Evolutionary conservation across 495 filamentous ascomycete genomes (phyloP), one percentile per base, ranked within the genome.

Genomic region (Xylaria castorea): DNA sequence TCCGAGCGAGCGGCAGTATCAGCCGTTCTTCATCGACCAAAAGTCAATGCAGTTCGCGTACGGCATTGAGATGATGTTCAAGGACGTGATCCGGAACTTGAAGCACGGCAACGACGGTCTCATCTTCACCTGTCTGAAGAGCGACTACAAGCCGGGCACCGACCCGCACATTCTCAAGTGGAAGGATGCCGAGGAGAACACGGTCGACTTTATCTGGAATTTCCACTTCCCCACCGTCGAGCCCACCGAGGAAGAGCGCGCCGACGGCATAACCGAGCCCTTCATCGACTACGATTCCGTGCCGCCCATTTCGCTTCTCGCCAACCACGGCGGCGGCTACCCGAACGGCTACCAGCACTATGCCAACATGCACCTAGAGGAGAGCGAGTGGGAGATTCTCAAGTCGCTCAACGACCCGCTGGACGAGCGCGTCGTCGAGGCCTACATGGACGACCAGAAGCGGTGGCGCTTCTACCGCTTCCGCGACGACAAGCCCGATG

Each of bases 101-200:
- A 91, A 89, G 72, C 96, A 99, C 78, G 93, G 96, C 44, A 98
- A 97, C 76, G 96, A 99, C 81, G 96, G 96, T 36, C 87, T 99
- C 25, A 97, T 99, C 78, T 99, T 99, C 84, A 98, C 96, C 44
- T 97, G 95, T 79, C 90, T 93, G 68, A 91, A 87, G 73, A 92
- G 91, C 38, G 89, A 92, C 1, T 99, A 99, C 84, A 89, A 90
- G 74, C 91, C 91, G 68, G 96, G 96, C 74, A 98, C 96, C 8
- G 96, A 99, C 80, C 88, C 89, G 51, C 91, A 95, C 76, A 98
- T 97, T 73, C 85, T 99, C 30, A 99, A 99, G 82, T 99, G 96
- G 96, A 99, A 99, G 79, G 93, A 95, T 1, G 91, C 91, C 5
- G 82, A 91, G 34, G 96, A 99, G 76, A 99, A 99, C 81, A 94